A percentile compares a stretch with the other conserved stretches of the same genome.
These are phyloP conservation scores for Penicillium verrucosum DNA, from an alignment of 2,329 filamentous ascomycete genomes.

Conservation along the genomic window DNA sequence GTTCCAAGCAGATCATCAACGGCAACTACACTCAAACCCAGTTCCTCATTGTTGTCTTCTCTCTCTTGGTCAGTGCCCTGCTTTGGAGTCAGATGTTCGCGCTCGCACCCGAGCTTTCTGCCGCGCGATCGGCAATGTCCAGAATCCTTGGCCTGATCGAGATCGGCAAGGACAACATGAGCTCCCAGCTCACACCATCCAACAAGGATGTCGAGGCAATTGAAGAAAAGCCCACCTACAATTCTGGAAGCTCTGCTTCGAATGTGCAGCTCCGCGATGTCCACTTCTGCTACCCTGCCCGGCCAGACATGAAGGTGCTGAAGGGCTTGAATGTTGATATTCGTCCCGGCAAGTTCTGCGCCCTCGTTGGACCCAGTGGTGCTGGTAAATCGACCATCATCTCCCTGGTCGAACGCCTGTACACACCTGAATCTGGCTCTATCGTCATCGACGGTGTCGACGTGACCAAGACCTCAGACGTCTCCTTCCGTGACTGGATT, in stretches of 20 bases:
- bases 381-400: slow-evolving; percentile 67
- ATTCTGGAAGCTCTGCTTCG: slow-evolving; percentile 31
- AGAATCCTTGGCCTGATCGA: slow-evolving; percentile 51
- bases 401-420: slow-evolving; percentile 55
- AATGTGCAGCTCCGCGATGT: slow-evolving; percentile 58
- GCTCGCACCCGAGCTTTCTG: slow-evolving; percentile 70
- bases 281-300: slow-evolving; percentile 63
- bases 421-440: slow-evolving; percentile 49
- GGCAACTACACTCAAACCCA: slow-evolving; percentile 64
- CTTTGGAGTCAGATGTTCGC: slow-evolving; percentile 72
- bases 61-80: slow-evolving; percentile 69
- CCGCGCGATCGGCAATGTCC: slow-evolving; percentile 60
- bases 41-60: slow-evolving; percentile 70
- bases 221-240: slow-evolving; percentile 16
- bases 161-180: slow-evolving; percentile 35
- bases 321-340: slow-evolving; percentile 56
- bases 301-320: slow-evolving; percentile 59
- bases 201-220: slow-evolving; percentile 24
- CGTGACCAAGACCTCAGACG: slow-evolving; percentile 39
- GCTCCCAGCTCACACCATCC: slow-evolving; percentile 6
- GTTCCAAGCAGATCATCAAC: slow-evolving; percentile 64
- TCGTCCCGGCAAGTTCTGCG: slow-evolving; percentile 40
- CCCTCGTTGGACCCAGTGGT: slow-evolving; percentile 65
- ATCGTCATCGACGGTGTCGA: slow-evolving; percentile 54
- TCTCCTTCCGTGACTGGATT: slow-evolving; percentile 45